These are phyloP conservation scores for Tanozyma kutaoensis DNA, from an alignment of 805 yeast genomes.

Conservation along the genomic window DNA sequence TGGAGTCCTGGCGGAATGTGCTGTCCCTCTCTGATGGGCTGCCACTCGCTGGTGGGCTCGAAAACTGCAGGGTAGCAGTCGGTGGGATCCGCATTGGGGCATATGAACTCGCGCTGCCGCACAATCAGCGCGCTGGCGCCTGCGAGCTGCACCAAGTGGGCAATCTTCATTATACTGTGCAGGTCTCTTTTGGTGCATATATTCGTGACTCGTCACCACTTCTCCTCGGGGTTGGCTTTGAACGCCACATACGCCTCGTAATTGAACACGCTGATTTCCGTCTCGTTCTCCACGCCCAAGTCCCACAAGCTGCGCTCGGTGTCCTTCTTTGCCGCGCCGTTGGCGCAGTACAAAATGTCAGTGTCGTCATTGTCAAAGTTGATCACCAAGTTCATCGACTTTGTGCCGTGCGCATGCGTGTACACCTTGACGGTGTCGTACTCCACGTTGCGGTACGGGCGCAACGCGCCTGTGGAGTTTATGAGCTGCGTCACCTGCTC, in stretches of 20 bases:
- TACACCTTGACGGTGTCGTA: slow-evolving; percentile 76
- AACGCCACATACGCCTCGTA: slow-evolving; percentile 49
- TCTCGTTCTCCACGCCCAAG: slow-evolving; percentile 60
- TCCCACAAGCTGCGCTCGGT: slow-evolving; percentile 16
- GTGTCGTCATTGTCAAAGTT: slow-evolving; percentile 73
- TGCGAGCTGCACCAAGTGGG: too few relatives aligned
- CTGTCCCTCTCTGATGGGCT: slow-evolving; percentile 55
- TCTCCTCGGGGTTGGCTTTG: slow-evolving; percentile 78
- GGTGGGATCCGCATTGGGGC: slow-evolving; percentile 25
- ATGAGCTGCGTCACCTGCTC: slow-evolving; percentile 33
- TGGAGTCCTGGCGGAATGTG: slow-evolving; percentile 71
- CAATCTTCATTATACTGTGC: too few relatives aligned
- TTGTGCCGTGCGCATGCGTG: slow-evolving; percentile 90
- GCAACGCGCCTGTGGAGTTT: slow-evolving; percentile 47
- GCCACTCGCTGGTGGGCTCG: slow-evolving; percentile 59
- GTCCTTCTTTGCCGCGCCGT: slow-evolving; percentile 2
- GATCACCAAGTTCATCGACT: slow-evolving; percentile 83
- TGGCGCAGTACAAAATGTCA: slow-evolving; percentile 37
- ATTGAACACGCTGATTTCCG: slow-evolving; percentile 81
- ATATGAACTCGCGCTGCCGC: slow-evolving; percentile 19
- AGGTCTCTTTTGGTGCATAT: too few relatives aligned
- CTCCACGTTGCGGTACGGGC: slow-evolving; percentile 71
- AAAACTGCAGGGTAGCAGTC: slow-evolving; percentile 58
- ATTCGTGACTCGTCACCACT: too few relatives aligned
- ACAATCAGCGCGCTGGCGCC: too few relatives aligned